phyloP scores from a whole-genome alignment of 768 basidiomycete species.

The Rhodotorula diobovata region DNA sequence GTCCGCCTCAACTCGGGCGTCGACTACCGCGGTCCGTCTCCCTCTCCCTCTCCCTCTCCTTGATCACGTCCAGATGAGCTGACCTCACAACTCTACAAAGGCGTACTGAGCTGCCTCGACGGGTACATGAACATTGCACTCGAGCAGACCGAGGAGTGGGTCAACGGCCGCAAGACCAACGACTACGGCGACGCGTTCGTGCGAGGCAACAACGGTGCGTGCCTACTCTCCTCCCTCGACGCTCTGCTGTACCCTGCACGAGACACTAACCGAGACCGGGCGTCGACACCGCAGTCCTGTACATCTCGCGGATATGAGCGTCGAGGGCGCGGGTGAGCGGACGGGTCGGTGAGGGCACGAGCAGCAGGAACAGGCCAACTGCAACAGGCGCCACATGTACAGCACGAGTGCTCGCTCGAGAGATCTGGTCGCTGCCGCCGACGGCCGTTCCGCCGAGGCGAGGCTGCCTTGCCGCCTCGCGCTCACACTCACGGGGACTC shows the following conservation, averaged over 20 bases:
- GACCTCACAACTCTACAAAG: constrained; percentile 50
- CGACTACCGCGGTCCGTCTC: constrained; percentile 71
- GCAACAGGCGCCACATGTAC: too few species aligned
- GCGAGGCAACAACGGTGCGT: constrained; percentile 80
- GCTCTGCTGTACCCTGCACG: constrained; percentile 13
- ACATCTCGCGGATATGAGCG: constrained; percentile 55
- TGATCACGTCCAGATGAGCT: not conserved
- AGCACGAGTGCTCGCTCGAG: too few species aligned
- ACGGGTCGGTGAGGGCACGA: too few species aligned
- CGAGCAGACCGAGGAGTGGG: constrained; percentile 94
- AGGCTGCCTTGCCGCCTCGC: too few species aligned
- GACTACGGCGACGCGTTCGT: constrained; percentile 92
- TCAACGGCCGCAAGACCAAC: constrained; percentile 75
- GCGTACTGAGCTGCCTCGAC: constrained; percentile 87
- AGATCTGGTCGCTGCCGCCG: too few species aligned
- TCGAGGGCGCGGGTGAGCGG: too few species aligned
- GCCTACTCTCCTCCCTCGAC: not conserved
- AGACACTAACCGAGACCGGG: not conserved
- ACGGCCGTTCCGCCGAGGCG: too few species aligned
- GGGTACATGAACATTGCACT: constrained; percentile 99
- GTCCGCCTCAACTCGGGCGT: constrained; percentile 87
- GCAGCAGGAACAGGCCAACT: too few species aligned
- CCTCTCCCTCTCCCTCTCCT: too few species aligned
- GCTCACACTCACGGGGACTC: too few species aligned
- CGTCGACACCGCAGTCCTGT: constrained; percentile 56